A percentile compares a stretch with the other conserved stretches of the same genome.
These are phyloP conservation scores for Alternaria novae-zelandiae DNA, from an alignment of 2,329 filamentous ascomycete genomes.

Conservation along the genomic window DNA sequence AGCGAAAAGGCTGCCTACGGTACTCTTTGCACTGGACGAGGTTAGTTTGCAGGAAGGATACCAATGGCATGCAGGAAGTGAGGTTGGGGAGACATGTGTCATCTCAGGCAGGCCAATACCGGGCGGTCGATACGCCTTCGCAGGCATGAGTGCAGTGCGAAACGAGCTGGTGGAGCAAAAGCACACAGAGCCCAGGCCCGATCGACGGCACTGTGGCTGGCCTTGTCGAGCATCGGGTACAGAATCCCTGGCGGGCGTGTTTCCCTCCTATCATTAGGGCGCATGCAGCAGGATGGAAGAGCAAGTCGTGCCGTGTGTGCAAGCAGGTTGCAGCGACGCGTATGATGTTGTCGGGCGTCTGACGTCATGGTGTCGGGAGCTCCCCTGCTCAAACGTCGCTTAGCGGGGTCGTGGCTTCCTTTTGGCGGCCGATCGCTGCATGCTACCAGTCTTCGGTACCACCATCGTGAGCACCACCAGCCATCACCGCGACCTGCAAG, in stretches of 20 bases:
- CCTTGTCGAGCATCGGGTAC: conserved; percentile 27
- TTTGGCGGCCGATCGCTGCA: conserved; percentile 17
- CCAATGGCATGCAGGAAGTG: neutral
- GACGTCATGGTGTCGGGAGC: conserved; percentile 13
- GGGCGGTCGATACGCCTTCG: neutral
- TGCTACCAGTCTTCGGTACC: conserved; percentile 12
- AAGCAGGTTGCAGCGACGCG: conserved; percentile 14
- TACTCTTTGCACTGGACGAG: neutral
- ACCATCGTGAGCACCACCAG: conserved; percentile 5
- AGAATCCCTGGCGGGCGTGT: conserved; percentile 19
- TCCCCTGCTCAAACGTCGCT: conserved; percentile 18
- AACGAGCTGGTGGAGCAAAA: conserved; percentile 10
- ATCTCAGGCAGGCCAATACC: neutral
- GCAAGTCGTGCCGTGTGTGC: conserved; percentile 20
- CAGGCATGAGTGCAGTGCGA: neutral
- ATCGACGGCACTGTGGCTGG: conserved; percentile 36
- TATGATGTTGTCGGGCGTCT: conserved; percentile 4
- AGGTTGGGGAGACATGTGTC: neutral
- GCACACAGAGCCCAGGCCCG: conserved; percentile 31
- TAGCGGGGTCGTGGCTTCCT: conserved; percentile 14
- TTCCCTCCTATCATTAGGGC: conserved; percentile 26
- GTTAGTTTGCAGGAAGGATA: neutral
- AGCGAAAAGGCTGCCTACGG: neutral
- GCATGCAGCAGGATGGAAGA: conserved; percentile 30
- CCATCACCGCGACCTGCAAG: neutral